Evolutionary conservation across 345 rosid genomes (phyloP), one percentile per base, ranked within the genome.

Genomic region (Rubroshorea leprosula): DNA sequence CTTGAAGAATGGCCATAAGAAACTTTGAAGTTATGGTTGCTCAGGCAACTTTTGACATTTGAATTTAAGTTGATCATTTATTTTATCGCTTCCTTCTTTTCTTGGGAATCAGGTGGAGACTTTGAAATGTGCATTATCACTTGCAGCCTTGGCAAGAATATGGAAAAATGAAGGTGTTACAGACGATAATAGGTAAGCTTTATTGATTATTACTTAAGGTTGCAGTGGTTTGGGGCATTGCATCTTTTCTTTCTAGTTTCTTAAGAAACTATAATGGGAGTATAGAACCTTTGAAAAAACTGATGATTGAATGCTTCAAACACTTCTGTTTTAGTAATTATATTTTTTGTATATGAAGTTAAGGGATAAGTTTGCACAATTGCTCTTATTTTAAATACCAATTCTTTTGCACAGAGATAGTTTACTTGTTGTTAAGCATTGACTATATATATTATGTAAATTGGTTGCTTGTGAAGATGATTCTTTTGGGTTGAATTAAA

Each of bases 151-250:
- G 79, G 71, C 82, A 49, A 82, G 89, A 68, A 85, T 68, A 49
- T 93, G 97, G 97, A 81, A 76, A 25, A 74, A 14, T 11, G 90
- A 89, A 65, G 95, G 97, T 61, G 90, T 87, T 61, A 89, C 84
- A 24, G 94, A 83, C n/a, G 97, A 87, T 74, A 93, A 93, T 77
- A 89, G 90, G 96, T 93, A 45, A 56, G 6, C 4, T 55, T 55
- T 18, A 19, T 16, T 26, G 10, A 19, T 26, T 4, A 44, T 44
- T n/a, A 44, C 18, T 44, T 14, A 2, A 44, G 18, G 18, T 44
- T 39, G 45, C 45, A 39, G 45, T 39, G 35, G 9, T 8, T 44
- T 1, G 6, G 47, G 47, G 18, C 16, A 14, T n/a, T 44, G 6
- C 47, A 44, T 44, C 47, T n/a, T 25, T 19, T 27, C 12, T 8